A percentile compares a stretch with the other conserved stretches of the same genome.
Evolutionary conservation across 179 eudicot species (phyloP).

Genomic region (Heliamphora pulchella): DNA sequence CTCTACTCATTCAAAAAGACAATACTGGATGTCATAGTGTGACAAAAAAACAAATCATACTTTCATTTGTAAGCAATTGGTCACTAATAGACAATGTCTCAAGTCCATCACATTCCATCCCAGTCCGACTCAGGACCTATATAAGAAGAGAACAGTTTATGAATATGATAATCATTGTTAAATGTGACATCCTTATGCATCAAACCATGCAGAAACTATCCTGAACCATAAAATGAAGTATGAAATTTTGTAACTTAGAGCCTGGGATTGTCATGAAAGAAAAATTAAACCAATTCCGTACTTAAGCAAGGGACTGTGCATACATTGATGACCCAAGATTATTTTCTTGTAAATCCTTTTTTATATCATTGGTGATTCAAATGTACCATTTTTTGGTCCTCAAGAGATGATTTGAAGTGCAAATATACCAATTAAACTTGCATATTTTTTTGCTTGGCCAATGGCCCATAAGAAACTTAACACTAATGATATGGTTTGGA

Average conservation of each 20-base stretch:
- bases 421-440: neutral
- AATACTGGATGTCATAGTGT: neutral
- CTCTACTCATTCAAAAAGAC: neutral
- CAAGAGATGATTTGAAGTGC: neutral
- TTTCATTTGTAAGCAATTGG: conserved; percentile 55
- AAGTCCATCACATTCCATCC: conserved; percentile 59
- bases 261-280: conserved; percentile 4
- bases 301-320: neutral
- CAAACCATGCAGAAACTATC: conserved; percentile 5
- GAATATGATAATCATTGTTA: neutral
- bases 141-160: conserved; percentile 12
- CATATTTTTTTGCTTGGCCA: neutral
- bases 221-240: neutral
- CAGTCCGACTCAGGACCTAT: conserved; percentile 56
- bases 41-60: conserved; percentile 29
- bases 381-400: neutral
- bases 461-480: neutral
- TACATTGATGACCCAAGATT: neutral
- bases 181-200: conserved; percentile 11
- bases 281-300: neutral
- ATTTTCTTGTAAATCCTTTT: neutral
- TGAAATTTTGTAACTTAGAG: neutral
- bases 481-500: neutral
- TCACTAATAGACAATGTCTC: conserved; percentile 59
- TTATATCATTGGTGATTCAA: neutral